phyloP scores from a whole-genome alignment of 306 rosid genomes.

The Begonia masoniana region DNA sequence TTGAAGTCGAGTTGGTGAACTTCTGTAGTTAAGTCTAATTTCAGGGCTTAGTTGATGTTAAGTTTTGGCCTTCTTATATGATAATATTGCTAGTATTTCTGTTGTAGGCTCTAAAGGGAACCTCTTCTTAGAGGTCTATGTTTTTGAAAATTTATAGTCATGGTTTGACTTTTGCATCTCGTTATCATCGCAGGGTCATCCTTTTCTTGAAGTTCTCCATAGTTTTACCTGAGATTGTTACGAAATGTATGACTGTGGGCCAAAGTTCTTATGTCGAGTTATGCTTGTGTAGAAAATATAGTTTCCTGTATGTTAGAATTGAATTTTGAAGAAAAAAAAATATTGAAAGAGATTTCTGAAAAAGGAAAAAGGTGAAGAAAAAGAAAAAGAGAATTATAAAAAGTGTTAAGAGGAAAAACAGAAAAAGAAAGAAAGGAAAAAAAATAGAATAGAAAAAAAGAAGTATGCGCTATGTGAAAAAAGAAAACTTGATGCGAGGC shows the following conservation, averaged over 20 bases:
- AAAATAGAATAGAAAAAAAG: not conserved
- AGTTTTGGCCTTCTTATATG: no score
- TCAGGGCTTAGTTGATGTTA: no score
- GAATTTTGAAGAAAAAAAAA: not conserved
- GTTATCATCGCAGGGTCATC: slow-evolving; percentile 86
- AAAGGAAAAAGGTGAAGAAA: slow-evolving; percentile 11
- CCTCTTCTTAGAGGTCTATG: no score
- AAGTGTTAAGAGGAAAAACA: slow-evolving; percentile 9
- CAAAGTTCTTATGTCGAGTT: slow-evolving; percentile 30
- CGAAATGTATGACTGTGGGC: slow-evolving; percentile 39
- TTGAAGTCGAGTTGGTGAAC: no score
- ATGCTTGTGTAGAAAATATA: slow-evolving; percentile 15
- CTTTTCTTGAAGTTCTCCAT: slow-evolving; percentile 47
- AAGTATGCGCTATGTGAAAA: not conserved
- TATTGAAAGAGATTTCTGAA: slow-evolving; percentile 1
- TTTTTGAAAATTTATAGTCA: slow-evolving; percentile 2
- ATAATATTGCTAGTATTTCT: not conserved
- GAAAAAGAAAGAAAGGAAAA: not conserved
- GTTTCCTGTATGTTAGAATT: no score
- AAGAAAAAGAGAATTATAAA: slow-evolving; percentile 1
- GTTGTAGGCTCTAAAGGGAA: not conserved
- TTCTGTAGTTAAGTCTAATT: no score
- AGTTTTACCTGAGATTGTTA: slow-evolving; percentile 47
- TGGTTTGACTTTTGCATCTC: slow-evolving; percentile 59
- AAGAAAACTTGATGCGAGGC: not conserved